These are phyloP conservation scores for Neltuma alba DNA, from an alignment of 306 rosid genomes.

Conservation along the genomic window DNA sequence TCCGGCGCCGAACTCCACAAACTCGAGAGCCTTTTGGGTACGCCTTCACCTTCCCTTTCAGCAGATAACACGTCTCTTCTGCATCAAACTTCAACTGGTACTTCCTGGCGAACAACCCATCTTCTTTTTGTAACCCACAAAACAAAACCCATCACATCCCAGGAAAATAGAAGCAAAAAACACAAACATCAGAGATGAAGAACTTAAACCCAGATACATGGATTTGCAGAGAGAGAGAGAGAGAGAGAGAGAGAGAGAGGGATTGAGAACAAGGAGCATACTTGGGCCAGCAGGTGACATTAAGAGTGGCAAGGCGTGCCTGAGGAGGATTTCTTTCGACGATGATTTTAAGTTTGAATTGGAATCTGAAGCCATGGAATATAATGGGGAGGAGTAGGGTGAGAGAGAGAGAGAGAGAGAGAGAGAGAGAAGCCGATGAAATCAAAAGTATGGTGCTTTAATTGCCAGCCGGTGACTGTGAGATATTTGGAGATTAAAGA, in stretches of 20 bases:
- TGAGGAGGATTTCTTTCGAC: slow-evolving; percentile 86
- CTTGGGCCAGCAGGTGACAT: slow-evolving; percentile 98
- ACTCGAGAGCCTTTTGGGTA: slow-evolving; percentile 86
- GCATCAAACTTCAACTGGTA: slow-evolving; percentile 92
- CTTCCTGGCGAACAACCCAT: slow-evolving; percentile 98
- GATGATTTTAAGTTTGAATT: slow-evolving; percentile 57
- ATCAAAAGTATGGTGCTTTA: background rate
- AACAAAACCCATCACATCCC: background rate
- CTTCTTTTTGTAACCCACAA: slow-evolving; percentile 35
- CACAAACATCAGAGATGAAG: background rate
- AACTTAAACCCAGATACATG: background rate
- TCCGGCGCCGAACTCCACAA: slow-evolving; percentile 92
- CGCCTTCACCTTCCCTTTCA: slow-evolving; percentile 92
- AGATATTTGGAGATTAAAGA: slow-evolving; percentile 30
- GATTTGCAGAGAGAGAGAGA: background rate
- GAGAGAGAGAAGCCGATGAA: no score
- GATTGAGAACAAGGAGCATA: slow-evolving; percentile 30
- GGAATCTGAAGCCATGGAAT: slow-evolving; percentile 71
- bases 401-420: no score
- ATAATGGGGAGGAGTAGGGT: background rate
- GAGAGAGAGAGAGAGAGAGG: no score
- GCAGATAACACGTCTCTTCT: slow-evolving; percentile 84
- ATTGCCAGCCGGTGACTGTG: background rate
- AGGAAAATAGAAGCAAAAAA: background rate
- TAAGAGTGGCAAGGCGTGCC: slow-evolving; percentile 67